phyloP scores from a whole-genome alignment of 2,329 filamentous ascomycete genomes.

The Leptodontidium sp. region DNA sequence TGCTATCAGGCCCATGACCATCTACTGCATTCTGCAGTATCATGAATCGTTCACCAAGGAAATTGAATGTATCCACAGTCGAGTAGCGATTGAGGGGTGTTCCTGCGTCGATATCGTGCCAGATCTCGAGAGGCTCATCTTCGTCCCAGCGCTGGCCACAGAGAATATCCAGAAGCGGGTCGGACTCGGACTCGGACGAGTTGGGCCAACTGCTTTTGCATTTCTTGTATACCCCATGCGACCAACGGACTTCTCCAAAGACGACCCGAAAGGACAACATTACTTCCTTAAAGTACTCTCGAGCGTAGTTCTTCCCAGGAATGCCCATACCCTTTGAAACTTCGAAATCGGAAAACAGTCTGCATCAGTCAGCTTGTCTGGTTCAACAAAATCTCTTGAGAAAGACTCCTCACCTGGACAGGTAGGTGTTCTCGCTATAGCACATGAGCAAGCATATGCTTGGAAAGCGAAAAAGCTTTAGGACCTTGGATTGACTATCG shows the following conservation, averaged over 20 bases:
- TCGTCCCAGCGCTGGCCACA: constrained; percentile 26
- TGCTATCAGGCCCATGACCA: constrained; percentile 7
- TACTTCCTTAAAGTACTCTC: not conserved
- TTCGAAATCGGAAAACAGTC: not conserved
- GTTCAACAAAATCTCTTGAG: not conserved
- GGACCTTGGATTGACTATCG: constrained; percentile 21
- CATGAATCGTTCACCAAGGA: constrained; percentile 25
- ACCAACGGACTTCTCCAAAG: constrained; percentile 33
- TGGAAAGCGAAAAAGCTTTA: constrained; percentile 30
- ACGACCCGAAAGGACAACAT: constrained; percentile 33
- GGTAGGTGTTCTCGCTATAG: not conserved
- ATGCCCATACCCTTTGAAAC: not conserved
- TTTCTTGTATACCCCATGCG: not conserved
- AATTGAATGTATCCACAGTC: constrained; percentile 26
- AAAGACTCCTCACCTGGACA: constrained; percentile 17
- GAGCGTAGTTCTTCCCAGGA: not conserved
- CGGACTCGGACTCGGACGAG: not conserved
- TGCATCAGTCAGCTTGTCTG: not conserved
- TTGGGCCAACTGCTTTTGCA: not conserved
- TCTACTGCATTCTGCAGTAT: constrained; percentile 27
- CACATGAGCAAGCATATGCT: constrained; percentile 23
- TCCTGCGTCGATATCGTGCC: constrained; percentile 29
- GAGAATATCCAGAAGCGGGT: constrained; percentile 29
- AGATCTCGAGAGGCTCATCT: constrained; percentile 19
- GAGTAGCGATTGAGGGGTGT: constrained; percentile 16